Evolutionary conservation across 179 eudicot genomes (phyloP), one percentile per base, ranked within the genome.

Genomic region (Beta macrorhiza): DNA sequence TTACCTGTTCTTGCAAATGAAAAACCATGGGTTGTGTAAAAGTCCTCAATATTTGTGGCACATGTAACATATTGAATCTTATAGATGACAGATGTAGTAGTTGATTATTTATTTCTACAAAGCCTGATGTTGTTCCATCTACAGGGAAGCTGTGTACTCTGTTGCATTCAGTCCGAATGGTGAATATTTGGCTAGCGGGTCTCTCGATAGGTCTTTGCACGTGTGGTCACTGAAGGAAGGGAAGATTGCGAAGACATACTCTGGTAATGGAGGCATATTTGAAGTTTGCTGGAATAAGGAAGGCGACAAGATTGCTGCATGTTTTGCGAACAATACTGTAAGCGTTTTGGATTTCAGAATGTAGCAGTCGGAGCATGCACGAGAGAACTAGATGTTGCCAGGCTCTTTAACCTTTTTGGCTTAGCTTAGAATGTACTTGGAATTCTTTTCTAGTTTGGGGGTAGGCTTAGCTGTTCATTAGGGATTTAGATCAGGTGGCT

Each of bases 211-310:
- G 83, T 87, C 91, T 78, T 64, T 94, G 87, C 90, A 89, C 63
- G 86, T 94, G 19, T 94, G 98, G 98, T 94, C 97, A 11, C 82
- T 90, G 59, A 94, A 91, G 84, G 92, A 91, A 81, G 91, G 88
- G 62, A 93, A 83, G 87, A 86, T 94, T 7, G 90, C 91, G 83
- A 93, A 87, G 84, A 91, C 95, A 2, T 94, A 89, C 85, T 80
- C 84, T 0, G 94, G 98, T 29, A 86, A 86, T 47, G 98, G 98
- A 71, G 91, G 97, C 72, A 93, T 94, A 68, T 94, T 93, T 55
- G 96, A 93, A 88, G 98, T 94, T 14, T 89, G 95, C 75, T 94
- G 98, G 98, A 94, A 94, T 83, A 93, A 90, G 82, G 97, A 91
- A 76, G 97, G 98, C 51, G 89, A 94, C 83, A 93, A 87, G 85